Percentiles rank a stretch among this genome's conserved stretches.
Evolutionary conservation across 495 filamentous ascomycete genomes (phyloP).

Genomic region (Penicillium pulvis): DNA sequence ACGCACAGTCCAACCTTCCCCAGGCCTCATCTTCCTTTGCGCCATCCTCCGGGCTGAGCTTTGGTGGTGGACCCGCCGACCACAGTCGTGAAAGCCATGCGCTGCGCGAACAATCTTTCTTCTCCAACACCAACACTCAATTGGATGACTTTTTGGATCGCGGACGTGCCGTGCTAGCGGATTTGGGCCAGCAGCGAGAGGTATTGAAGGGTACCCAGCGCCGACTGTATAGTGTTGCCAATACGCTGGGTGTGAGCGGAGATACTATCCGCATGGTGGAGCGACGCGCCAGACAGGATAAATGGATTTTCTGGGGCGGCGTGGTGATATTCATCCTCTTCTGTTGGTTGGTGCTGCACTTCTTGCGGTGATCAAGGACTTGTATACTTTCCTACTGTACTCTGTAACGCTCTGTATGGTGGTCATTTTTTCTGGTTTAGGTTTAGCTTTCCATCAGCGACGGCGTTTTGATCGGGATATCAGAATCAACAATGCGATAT

Average conservation of each 20-base stretch:
- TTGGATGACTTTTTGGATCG: slow-evolving; percentile 93
- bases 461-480: slow-evolving; percentile 29
- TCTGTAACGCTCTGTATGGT: slow-evolving; percentile 10
- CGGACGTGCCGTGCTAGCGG: slow-evolving; percentile 84
- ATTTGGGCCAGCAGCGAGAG: slow-evolving; percentile 87
- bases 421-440: slow-evolving; percentile 10
- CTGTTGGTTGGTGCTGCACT: slow-evolving; percentile 87
- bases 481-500: background rate
- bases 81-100: slow-evolving; percentile 76
- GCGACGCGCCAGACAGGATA: slow-evolving; percentile 87
- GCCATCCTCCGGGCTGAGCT: slow-evolving; percentile 49
- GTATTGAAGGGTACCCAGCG: slow-evolving; percentile 93
- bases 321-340: slow-evolving; percentile 89
- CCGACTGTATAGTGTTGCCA: slow-evolving; percentile 87
- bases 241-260: slow-evolving; percentile 88
- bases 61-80: slow-evolving; percentile 59
- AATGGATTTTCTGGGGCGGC: slow-evolving; percentile 95
- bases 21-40: slow-evolving; percentile 44
- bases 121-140: slow-evolving; percentile 71
- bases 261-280: slow-evolving; percentile 97
- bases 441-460: slow-evolving; percentile 36
- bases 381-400: slow-evolving; percentile 9
- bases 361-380: slow-evolving; percentile 58
- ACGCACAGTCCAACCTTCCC: slow-evolving; percentile 62
- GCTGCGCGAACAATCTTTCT: slow-evolving; percentile 89